Conservation (phyloP, 2,329 filamentous ascomycete genomes). For the Microsporum canis region DNA sequence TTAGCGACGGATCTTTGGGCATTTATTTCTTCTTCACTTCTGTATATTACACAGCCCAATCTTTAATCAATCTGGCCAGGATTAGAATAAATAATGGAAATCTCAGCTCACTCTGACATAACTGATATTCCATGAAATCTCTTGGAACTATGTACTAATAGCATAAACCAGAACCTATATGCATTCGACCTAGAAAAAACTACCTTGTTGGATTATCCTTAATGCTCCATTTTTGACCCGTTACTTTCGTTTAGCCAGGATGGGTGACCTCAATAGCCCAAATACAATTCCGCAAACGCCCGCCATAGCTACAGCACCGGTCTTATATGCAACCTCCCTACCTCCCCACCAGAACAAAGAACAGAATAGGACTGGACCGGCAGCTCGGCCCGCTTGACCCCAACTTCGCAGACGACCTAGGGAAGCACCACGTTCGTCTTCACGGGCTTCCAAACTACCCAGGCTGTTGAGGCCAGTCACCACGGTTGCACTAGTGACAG, state of each 20-base stretch:
- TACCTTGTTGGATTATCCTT: not conserved
- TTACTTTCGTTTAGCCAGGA: constrained; percentile 4
- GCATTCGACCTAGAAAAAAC: not conserved
- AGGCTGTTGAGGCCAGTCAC: constrained; percentile 88
- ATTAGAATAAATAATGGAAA: not conserved
- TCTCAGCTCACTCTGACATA: not conserved
- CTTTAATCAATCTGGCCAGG: not conserved
- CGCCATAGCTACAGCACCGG: constrained; percentile 70
- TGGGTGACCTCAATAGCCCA: constrained; percentile 56
- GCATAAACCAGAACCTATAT: not conserved
- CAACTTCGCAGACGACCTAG: constrained; percentile 68
- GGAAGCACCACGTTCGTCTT: constrained; percentile 71
- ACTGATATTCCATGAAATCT: not conserved
- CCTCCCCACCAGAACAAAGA: constrained; percentile 98
- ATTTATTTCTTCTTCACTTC: not conserved
- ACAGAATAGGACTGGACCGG: constrained; percentile 84
- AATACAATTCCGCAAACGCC: constrained; percentile 62
- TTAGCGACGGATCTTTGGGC: not conserved
- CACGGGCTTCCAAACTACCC: constrained; percentile 75
- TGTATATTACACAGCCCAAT: not conserved
- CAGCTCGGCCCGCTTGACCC: constrained; percentile 75
- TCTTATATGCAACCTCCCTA: constrained; percentile 67
- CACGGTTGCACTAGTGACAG: constrained; percentile 84
- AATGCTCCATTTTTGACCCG: not conserved
- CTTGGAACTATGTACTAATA: not conserved